Evolutionary conservation across 2,329 filamentous ascomycete genomes (phyloP).

Genomic region (Aspergillus candidus): DNA sequence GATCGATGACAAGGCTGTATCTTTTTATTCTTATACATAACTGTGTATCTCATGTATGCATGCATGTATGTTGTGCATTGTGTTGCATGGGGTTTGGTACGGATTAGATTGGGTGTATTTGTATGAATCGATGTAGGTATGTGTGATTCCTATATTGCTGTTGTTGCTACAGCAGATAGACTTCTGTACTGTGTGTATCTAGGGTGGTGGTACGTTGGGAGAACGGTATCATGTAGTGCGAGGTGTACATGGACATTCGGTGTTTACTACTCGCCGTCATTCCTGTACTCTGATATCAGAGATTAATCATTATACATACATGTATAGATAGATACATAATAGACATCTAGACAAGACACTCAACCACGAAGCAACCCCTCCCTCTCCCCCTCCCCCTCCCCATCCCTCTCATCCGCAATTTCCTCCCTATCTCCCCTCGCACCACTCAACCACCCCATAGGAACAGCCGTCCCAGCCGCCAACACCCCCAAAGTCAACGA

Average conservation of each 20-base stretch:
- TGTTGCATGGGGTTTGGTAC: not conserved
- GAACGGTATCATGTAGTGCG: too few species aligned
- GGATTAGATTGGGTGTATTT: not conserved
- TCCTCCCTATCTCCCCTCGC: slow-evolving; percentile 1
- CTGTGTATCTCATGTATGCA: not conserved
- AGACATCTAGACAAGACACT: slow-evolving; percentile 1
- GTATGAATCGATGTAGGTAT: not conserved
- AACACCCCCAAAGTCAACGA: slow-evolving; percentile 24
- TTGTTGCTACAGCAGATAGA: too few species aligned
- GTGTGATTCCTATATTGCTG: too few species aligned
- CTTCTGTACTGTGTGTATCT: too few species aligned
- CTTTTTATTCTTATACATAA: not conserved
- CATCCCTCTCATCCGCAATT: slow-evolving; percentile 7
- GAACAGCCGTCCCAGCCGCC: slow-evolving; percentile 21
- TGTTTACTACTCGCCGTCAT: too few species aligned
- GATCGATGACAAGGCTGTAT: too few species aligned
- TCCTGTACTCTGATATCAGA: not conserved
- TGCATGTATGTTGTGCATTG: too few species aligned
- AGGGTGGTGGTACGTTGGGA: too few species aligned
- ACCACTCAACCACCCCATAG: slow-evolving; percentile 18
- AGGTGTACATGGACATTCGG: too few species aligned
- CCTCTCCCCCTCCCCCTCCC: slow-evolving; percentile 7
- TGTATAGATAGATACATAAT: too few species aligned
- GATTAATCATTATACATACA: not conserved
- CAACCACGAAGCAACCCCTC: slow-evolving; percentile 5